Conservation (phyloP, 2,329 filamentous ascomycete genomes). For the Hypomyces perniciosus region DNA sequence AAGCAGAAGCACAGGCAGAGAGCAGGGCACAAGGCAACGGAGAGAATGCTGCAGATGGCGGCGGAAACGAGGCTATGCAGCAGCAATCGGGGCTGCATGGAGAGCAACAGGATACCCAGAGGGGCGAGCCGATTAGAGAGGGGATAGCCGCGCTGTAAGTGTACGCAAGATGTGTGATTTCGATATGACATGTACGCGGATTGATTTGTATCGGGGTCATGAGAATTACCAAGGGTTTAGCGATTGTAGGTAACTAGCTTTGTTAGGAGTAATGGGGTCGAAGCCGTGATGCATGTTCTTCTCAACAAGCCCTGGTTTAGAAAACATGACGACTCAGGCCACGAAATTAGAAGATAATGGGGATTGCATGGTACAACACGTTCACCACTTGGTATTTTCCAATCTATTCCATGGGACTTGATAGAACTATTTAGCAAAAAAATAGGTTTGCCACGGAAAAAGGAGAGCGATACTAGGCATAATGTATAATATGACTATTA, state of each 20-base stretch:
- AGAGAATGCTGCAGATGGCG: background rate
- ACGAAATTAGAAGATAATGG: slow-evolving; percentile 1
- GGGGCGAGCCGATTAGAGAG: slow-evolving; percentile 15
- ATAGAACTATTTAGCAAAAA: background rate
- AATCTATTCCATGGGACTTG: too few species aligned
- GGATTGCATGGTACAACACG: background rate
- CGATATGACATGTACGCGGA: slow-evolving; percentile 7
- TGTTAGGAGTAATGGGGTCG: slow-evolving; percentile 9
- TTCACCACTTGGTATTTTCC: too few species aligned
- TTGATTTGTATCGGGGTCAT: slow-evolving; percentile 4
- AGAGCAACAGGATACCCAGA: slow-evolving; percentile 7
- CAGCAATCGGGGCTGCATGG: background rate
- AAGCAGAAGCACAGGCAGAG: slow-evolving; percentile 16
- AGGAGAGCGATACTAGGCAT: too few species aligned
- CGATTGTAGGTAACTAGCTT: slow-evolving; percentile 1
- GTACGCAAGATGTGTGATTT: background rate
- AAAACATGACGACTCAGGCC: slow-evolving; percentile 6
- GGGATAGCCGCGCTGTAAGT: slow-evolving; percentile 17
- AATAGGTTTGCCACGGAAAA: too few species aligned
- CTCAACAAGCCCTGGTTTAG: background rate
- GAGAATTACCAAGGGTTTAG: background rate
- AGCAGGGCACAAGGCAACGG: background rate
- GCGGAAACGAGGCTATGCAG: background rate
- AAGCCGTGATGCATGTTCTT: background rate
- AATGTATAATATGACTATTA: too few species aligned